Evolutionary conservation across 2,329 filamentous ascomycete species (phyloP).

Genomic region (Fusarium miscanthi): DNA sequence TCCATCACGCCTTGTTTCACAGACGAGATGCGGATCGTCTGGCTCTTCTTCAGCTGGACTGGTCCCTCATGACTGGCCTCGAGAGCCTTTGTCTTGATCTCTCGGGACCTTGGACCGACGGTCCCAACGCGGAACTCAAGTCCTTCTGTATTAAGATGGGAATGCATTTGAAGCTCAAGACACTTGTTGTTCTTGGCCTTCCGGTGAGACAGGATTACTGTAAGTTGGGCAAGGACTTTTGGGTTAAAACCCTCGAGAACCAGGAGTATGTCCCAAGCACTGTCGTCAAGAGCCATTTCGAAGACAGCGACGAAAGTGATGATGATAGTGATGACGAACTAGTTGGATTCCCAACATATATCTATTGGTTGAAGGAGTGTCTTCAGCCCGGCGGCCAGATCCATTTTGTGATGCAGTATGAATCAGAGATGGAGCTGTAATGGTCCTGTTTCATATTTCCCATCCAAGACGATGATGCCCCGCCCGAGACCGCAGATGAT

Average conservation of each 20-base stretch:
- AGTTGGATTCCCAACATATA: neutral
- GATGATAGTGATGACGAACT: neutral
- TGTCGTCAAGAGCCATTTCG: neutral
- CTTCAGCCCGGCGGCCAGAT: constrained; percentile 23
- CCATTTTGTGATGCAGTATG: constrained; percentile 1
- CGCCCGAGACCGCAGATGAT: neutral
- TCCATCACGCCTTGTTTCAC: neutral
- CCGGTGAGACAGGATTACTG: neutral
- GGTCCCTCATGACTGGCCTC: constrained; percentile 13
- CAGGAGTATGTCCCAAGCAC: neutral
- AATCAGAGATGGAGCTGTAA: neutral
- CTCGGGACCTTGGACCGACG: neutral
- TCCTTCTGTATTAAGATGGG: neutral
- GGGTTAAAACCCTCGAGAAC: constrained; percentile 6
- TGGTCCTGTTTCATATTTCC: neutral
- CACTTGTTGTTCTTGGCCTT: constrained; percentile 12
- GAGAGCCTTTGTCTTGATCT: constrained; percentile 28
- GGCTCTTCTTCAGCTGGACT: constrained; percentile 1
- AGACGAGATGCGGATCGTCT: neutral
- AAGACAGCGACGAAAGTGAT: neutral
- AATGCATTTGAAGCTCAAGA: constrained; percentile 20
- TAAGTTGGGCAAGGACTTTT: neutral
- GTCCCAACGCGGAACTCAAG: neutral
- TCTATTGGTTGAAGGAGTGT: constrained; percentile 14
- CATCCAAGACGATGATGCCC: neutral